A percentile compares a stretch with the other conserved stretches of the same genome.
Evolutionary conservation across 305 asterid species (phyloP).

Genomic region (Rubia balearica): DNA sequence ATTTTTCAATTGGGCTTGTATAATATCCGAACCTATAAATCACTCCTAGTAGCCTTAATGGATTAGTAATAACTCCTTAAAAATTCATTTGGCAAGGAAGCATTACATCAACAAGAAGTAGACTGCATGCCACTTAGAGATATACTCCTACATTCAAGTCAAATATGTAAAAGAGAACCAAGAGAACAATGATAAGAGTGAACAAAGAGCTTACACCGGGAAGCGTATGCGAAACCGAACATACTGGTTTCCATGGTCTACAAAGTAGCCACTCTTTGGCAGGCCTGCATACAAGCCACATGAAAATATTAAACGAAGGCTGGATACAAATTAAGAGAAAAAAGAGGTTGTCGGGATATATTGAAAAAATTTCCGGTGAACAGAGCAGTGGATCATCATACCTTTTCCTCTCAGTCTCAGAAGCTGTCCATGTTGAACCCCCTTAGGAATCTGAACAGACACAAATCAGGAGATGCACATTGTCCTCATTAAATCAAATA

Average conservation of each 20-base stretch:
- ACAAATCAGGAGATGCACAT: slow-evolving; percentile 20
- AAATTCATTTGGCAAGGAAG: neutral
- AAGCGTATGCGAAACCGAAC: slow-evolving; percentile 74
- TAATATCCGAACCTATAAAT: neutral
- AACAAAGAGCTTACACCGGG: slow-evolving; percentile 55
- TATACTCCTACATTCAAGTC: neutral
- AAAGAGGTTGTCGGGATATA: neutral
- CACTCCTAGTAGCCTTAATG: neutral
- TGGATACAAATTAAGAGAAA: neutral
- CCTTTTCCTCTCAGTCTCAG: slow-evolving; percentile 79
- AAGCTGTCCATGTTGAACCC: slow-evolving; percentile 87
- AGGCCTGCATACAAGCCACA: slow-evolving; percentile 37
- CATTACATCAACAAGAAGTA: neutral
- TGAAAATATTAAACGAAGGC: neutral
- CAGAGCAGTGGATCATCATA: slow-evolving; percentile 17
- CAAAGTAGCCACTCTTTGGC: slow-evolving; percentile 66
- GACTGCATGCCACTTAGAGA: neutral
- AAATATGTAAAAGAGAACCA: neutral
- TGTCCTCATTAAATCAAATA: slow-evolving; percentile 2
- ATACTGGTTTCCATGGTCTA: slow-evolving; percentile 72
- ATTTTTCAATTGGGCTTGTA: neutral
- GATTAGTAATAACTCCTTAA: neutral
- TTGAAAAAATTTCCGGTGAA: neutral
- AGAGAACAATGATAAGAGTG: neutral
- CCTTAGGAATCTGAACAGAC: slow-evolving; percentile 67